Percentiles rank a stretch among this genome's conserved stretches.
These are phyloP conservation scores for Trebouxia gelatinosa DNA, from an alignment of 163 green algal genomes.

Conservation along the genomic window DNA sequence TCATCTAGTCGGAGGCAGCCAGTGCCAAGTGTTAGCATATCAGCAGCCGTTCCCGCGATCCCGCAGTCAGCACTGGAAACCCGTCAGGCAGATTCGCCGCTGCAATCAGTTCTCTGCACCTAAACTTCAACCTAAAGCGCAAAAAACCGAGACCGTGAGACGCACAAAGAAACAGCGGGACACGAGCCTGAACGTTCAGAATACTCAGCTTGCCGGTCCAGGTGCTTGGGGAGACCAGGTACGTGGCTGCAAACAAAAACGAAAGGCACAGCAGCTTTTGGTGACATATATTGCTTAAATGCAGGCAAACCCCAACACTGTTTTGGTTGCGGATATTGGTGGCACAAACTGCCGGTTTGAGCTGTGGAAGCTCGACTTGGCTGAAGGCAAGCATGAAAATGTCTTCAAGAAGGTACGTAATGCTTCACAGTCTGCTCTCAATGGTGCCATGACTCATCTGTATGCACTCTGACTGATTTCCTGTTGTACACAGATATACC, in stretches of 20 bases:
- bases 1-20: no score
- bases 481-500: conserved; percentile 62
- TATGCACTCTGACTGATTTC: neutral
- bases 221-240: neutral
- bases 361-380: conserved; percentile 51
- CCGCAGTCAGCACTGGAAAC: no score
- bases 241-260: neutral
- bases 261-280: neutral
- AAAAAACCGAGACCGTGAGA: no score
- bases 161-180: no score
- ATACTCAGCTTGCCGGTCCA: neutral
- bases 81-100: no score
- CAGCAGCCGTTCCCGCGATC: no score
- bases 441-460: neutral
- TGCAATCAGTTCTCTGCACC: no score
- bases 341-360: conserved; percentile 88
- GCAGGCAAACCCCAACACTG: conserved; percentile 31
- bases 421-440: neutral
- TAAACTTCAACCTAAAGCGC: no score
- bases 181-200: no score
- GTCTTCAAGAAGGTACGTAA: conserved; percentile 42
- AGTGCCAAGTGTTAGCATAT: neutral
- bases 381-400: conserved; percentile 26
- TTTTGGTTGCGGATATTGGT: conserved; percentile 80
- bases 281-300: neutral